phyloP scores from a whole-genome alignment of 2,329 filamentous ascomycete genomes.

The Chrysoporthe puriensis region DNA sequence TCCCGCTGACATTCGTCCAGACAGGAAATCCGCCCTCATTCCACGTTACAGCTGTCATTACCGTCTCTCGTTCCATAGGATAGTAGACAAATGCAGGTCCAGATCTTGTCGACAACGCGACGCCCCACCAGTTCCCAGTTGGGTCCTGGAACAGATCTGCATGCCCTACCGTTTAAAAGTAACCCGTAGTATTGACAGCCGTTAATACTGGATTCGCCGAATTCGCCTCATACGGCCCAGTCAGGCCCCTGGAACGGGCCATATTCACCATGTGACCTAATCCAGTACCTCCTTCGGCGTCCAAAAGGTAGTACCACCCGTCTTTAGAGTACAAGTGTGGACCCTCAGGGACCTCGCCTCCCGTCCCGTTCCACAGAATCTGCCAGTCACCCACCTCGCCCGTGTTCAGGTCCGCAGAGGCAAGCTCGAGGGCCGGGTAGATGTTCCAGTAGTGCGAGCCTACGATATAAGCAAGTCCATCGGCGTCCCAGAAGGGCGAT shows the following conservation, averaged over 20 bases:
- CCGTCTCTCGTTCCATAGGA: constrained; percentile 49
- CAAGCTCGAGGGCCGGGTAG: constrained; percentile 45
- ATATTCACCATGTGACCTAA: constrained; percentile 53
- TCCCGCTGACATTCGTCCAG: constrained; percentile 40
- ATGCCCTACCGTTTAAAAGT: constrained; percentile 59
- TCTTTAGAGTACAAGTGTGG: constrained; percentile 58
- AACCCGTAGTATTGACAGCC: constrained; percentile 47
- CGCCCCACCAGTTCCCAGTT: constrained; percentile 45
- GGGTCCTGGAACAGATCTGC: constrained; percentile 59
- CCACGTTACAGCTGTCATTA: constrained; percentile 46
- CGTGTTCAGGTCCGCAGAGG: constrained; percentile 45
- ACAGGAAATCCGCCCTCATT: constrained; percentile 39
- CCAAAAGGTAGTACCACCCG: constrained; percentile 56
- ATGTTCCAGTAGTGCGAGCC: constrained; percentile 44
- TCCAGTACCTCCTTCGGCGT: constrained; percentile 56
- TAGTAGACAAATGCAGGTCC: constrained; percentile 43
- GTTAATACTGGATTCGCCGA: constrained; percentile 51
- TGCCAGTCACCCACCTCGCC: constrained; percentile 44
- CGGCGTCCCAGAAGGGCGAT: constrained; percentile 58
- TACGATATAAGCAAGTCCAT: constrained; percentile 56
- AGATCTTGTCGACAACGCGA: constrained; percentile 46
- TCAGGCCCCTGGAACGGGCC: constrained; percentile 46
- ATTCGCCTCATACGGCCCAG: constrained; percentile 49
- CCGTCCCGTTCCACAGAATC: constrained; percentile 53
- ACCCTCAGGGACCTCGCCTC: constrained; percentile 52